Percentiles rank a stretch among this genome's conserved stretches.
These are phyloP conservation scores for Aristolochia contorta DNA, from an alignment of 164 flowering plant species.

Conservation along the genomic window DNA sequence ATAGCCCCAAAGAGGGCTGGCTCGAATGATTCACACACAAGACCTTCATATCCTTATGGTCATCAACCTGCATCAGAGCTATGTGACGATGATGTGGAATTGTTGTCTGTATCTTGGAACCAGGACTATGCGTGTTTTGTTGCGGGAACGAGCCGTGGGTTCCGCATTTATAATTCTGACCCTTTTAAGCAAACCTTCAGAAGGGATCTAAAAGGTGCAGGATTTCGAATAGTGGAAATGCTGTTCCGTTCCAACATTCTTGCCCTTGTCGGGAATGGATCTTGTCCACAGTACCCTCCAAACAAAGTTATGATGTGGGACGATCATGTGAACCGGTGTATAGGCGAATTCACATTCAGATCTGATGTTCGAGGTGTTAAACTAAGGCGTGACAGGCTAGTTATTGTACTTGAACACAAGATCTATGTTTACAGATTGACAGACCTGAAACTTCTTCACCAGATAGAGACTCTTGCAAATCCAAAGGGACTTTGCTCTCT, in stretches of 20 bases:
- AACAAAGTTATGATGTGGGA: constrained; percentile 58
- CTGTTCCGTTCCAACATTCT: constrained; percentile 42
- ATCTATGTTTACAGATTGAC: constrained; percentile 42
- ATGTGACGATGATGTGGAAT: constrained; percentile 25
- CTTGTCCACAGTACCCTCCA: constrained; percentile 38
- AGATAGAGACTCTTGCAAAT: constrained; percentile 45
- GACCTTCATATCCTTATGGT: constrained; percentile 18
- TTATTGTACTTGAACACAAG: constrained; percentile 51
- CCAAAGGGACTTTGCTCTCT: constrained; percentile 52
- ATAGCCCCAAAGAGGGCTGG: constrained; percentile 19
- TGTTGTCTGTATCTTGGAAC: constrained; percentile 48
- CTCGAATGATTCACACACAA: constrained; percentile 17
- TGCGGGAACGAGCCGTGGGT: constrained; percentile 51
- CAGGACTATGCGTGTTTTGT: constrained; percentile 59
- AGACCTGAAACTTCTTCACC: constrained; percentile 45
- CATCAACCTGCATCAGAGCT: constrained; percentile 22
- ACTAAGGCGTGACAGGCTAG: constrained; percentile 38
- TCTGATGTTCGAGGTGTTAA: constrained; percentile 53
- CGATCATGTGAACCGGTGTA: constrained; percentile 51
- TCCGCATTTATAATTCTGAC: constrained; percentile 54
- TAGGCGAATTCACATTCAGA: constrained; percentile 50
- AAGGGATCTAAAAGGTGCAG: constrained; percentile 45
- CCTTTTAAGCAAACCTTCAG: constrained; percentile 59
- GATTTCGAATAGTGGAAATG: constrained; percentile 51
- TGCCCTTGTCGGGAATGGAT: constrained; percentile 45